phyloP scores from a whole-genome alignment of 148 eudicot species.

The Mesembryanthemum crystallinum region DNA sequence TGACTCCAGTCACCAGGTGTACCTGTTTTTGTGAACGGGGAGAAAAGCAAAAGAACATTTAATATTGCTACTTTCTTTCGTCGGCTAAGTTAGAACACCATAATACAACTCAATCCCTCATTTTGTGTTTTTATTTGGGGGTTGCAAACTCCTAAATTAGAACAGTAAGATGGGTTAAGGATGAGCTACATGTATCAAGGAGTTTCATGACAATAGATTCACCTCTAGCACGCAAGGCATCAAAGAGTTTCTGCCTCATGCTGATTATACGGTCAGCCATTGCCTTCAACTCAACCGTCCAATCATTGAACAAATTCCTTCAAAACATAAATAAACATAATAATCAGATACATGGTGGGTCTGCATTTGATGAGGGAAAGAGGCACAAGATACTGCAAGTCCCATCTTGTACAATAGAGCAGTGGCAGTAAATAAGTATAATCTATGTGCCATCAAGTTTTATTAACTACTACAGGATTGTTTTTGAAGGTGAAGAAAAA shows the following conservation, averaged over 20 bases:
- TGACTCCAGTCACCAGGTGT: conserved; percentile 99
- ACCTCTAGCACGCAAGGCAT: conserved; percentile 78
- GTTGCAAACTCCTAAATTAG: not conserved
- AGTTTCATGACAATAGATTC: conserved; percentile 12
- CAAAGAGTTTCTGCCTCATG: conserved; percentile 86
- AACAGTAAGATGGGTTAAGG: not conserved
- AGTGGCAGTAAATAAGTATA: not conserved
- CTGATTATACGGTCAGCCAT: conserved; percentile 98
- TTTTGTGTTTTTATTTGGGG: no score
- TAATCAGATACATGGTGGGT: not conserved
- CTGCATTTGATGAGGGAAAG: not conserved
- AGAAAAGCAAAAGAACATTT: not conserved
- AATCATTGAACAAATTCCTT: conserved; percentile 79
- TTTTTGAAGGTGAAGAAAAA: not conserved
- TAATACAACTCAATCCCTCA: no score
- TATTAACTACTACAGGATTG: not conserved
- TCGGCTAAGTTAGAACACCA: no score
- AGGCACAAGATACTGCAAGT: not conserved
- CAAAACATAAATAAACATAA: conserved; percentile 5
- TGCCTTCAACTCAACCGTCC: conserved; percentile 93
- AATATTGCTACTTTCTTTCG: not conserved
- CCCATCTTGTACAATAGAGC: not conserved
- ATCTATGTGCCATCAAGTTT: not conserved
- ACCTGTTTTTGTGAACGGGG: conserved; percentile 50
- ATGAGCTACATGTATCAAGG: not conserved